A percentile compares a stretch with the other conserved stretches of the same genome.
phyloP scores from a whole-genome alignment of 2,329 filamentous ascomycete genomes.

The Simplicillium sp. region DNA sequence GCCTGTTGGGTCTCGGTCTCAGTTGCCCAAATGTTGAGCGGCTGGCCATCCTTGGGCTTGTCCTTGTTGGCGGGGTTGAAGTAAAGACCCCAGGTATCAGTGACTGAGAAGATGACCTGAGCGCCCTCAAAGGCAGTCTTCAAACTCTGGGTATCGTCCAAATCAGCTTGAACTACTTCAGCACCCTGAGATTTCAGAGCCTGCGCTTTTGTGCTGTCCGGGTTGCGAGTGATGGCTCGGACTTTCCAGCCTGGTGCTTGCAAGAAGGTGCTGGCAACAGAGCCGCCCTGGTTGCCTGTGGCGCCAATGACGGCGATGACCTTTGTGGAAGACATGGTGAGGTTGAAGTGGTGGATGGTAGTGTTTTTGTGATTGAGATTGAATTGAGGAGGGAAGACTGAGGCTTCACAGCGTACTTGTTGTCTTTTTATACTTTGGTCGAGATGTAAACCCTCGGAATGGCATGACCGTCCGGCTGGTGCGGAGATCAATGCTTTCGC shows the following conservation, averaged over 20 bases:
- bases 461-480: too few relatives aligned
- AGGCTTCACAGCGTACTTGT: too few relatives aligned
- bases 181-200: slow-evolving; percentile 10
- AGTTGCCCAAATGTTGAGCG: slow-evolving; percentile 10
- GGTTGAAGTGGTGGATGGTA: too few relatives aligned
- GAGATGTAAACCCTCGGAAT: too few relatives aligned
- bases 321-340: neutral
- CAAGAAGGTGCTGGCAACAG: slow-evolving; percentile 25
- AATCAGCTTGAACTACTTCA: slow-evolving; percentile 14
- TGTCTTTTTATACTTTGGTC: too few relatives aligned
- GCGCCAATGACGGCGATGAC: slow-evolving; percentile 20
- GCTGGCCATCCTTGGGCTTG: slow-evolving; percentile 6
- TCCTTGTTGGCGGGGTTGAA: slow-evolving; percentile 6
- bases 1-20: slow-evolving; percentile 24
- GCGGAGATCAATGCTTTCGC: too few relatives aligned
- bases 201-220: slow-evolving; percentile 9
- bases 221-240: slow-evolving; percentile 15
- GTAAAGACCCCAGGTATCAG: slow-evolving; percentile 15
- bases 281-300: slow-evolving; percentile 27
- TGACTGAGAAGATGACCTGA: slow-evolving; percentile 18
- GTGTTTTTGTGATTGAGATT: too few relatives aligned
- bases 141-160: slow-evolving; percentile 10
- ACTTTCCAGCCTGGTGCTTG: slow-evolving; percentile 20
- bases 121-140: slow-evolving; percentile 12
- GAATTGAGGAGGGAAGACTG: too few relatives aligned